phyloP scores from a whole-genome alignment of 768 basidiomycete genomes.

The Lyophyllum shimeji region DNA sequence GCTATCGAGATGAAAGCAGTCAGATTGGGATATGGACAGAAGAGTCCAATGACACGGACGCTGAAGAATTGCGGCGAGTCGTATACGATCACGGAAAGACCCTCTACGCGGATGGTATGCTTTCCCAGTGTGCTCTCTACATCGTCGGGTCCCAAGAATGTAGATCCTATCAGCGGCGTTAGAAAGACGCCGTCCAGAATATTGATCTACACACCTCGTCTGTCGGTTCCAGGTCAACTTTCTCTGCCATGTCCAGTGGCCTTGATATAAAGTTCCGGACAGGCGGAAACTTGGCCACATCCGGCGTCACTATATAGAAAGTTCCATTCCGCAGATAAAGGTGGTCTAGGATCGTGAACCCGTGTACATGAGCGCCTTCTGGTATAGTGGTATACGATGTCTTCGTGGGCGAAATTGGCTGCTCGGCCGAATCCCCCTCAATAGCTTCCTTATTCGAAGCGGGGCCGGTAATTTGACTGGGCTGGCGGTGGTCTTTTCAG shows the following conservation, averaged over 20 bases:
- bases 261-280: constrained; percentile 38
- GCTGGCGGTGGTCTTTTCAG: neutral
- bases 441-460: neutral
- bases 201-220: constrained; percentile 25
- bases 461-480: neutral
- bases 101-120: constrained; percentile 21
- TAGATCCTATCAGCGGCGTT: constrained; percentile 21
- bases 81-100: constrained; percentile 26
- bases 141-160: constrained; percentile 23
- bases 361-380: constrained; percentile 44
- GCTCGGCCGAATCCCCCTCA: neutral
- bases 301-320: constrained; percentile 57
- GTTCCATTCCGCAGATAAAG: constrained; percentile 76
- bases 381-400: constrained; percentile 27
- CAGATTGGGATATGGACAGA: neutral
- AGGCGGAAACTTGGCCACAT: constrained; percentile 40
- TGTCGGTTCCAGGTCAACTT: constrained; percentile 26
- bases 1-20: constrained; percentile 24
- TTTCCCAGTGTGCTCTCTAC: constrained; percentile 21
- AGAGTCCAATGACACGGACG: constrained; percentile 12
- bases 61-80: constrained; percentile 27
- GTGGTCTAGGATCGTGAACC: constrained; percentile 77
- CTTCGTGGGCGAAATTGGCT: neutral
- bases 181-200: neutral
- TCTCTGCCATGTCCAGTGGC: constrained; percentile 19